A percentile compares a stretch with the other conserved stretches of the same genome.
These are phyloP conservation scores for Verticillium zaregamsianum DNA, from an alignment of 2,329 filamentous ascomycete species.

Conservation along the genomic window DNA sequence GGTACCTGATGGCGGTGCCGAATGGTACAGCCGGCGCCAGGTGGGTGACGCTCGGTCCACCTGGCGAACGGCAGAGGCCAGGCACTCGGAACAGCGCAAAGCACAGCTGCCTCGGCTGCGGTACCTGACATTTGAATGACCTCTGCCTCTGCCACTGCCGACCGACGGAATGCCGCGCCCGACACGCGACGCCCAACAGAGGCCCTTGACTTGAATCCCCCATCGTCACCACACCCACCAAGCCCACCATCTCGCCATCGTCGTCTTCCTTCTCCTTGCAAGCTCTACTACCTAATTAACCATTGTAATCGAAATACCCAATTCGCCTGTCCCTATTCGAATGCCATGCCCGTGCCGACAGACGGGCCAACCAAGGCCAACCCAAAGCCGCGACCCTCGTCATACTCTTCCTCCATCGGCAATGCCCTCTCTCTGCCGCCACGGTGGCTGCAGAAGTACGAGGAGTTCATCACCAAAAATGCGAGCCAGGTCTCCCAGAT, in stretches of 20 bases:
- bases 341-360: conserved; percentile 12
- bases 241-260: not conserved
- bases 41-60: not conserved
- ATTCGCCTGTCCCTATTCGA: not conserved
- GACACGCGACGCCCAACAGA: not conserved
- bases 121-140: not conserved
- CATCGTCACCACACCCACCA: not conserved
- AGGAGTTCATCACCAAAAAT: conserved; percentile 92
- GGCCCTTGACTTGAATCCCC: not conserved
- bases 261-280: not conserved
- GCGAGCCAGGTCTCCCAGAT: conserved; percentile 91
- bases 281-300: not conserved
- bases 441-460: conserved; percentile 68
- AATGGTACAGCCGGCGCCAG: too few relatives aligned
- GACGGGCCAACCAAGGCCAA: conserved; percentile 11
- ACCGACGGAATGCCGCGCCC: not conserved
- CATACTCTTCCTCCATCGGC: conserved; percentile 2
- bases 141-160: not conserved
- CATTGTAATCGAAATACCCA: not conserved
- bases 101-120: not conserved
- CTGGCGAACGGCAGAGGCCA: not conserved
- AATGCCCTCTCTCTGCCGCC: conserved; percentile 53
- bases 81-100: too few relatives aligned
- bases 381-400: not conserved
- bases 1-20: too few relatives aligned